phyloP scores from a whole-genome alignment of 176 grass and related monocot genomes.

The Eragrostis nindensis region DNA sequence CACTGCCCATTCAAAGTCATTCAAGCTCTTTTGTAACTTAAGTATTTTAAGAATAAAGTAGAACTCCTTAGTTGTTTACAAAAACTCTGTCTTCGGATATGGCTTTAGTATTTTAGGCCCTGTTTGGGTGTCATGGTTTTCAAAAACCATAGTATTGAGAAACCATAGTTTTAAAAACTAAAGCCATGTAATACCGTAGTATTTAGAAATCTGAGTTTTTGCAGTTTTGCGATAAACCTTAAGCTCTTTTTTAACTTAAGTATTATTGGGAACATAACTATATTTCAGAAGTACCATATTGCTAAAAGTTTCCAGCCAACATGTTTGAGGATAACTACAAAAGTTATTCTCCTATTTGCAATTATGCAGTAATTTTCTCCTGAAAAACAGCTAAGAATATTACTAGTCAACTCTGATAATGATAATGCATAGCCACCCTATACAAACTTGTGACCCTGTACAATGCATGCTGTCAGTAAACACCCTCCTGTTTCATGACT shows the following conservation, averaged over 20 bases:
- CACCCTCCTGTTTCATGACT: neutral
- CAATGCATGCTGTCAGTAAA: neutral
- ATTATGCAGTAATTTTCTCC: constrained; percentile 1
- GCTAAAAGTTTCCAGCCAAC: no score
- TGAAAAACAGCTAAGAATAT: neutral
- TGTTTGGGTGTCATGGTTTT: no score
- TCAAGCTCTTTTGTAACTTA: neutral
- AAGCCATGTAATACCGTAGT: no score
- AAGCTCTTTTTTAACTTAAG: no score
- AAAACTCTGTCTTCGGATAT: neutral
- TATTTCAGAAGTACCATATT: no score
- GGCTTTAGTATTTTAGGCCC: neutral
- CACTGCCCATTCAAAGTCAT: neutral
- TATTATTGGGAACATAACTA: no score
- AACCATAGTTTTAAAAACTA: no score
- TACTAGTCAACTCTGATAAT: neutral
- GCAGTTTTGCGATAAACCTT: no score
- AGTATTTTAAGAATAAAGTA: neutral
- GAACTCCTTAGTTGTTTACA: neutral
- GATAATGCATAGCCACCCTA: neutral
- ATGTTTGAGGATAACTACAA: neutral
- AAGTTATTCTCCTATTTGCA: neutral
- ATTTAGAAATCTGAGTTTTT: no score
- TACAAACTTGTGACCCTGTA: neutral
- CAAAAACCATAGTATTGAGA: no score